Percentiles rank a stretch among this genome's conserved stretches.
These are phyloP conservation scores for Fusarium incarnatum DNA, from an alignment of 2,329 filamentous ascomycete species.

Conservation along the genomic window DNA sequence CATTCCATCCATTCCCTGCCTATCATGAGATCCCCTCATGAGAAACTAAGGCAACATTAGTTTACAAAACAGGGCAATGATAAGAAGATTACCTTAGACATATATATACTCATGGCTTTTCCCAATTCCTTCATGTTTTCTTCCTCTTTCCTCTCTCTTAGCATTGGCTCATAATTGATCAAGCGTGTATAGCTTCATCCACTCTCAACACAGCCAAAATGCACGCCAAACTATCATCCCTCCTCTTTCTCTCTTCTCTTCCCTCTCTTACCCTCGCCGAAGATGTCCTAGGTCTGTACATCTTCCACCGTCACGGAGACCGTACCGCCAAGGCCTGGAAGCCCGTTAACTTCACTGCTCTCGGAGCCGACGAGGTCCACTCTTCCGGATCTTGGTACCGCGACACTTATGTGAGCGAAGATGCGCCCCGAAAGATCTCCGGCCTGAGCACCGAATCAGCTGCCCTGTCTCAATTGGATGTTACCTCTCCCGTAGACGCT, in stretches of 20 bases:
- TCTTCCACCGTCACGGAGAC: constrained; percentile 93
- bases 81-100: background rate
- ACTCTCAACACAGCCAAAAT: constrained; percentile 44
- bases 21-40: background rate
- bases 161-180: background rate
- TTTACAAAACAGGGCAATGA: background rate
- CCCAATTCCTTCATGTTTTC: background rate
- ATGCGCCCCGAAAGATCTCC: constrained; percentile 69
- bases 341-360: constrained; percentile 78
- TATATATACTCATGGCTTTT: background rate
- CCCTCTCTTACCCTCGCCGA: constrained; percentile 62
- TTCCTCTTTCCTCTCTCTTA: background rate
- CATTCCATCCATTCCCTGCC: background rate
- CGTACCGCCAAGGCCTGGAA: constrained; percentile 81
- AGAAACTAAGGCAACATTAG: background rate
- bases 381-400: constrained; percentile 81
- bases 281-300: constrained; percentile 82
- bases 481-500: constrained; percentile 77
- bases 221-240: constrained; percentile 56
- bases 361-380: constrained; percentile 83
- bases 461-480: constrained; percentile 75
- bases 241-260: constrained; percentile 52
- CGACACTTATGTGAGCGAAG: constrained; percentile 75
- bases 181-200: constrained; percentile 20
- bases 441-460: constrained; percentile 75